Evolutionary conservation across 2,329 filamentous ascomycete species (phyloP).

Genomic region (Teratosphaeriaceae sp.): DNA sequence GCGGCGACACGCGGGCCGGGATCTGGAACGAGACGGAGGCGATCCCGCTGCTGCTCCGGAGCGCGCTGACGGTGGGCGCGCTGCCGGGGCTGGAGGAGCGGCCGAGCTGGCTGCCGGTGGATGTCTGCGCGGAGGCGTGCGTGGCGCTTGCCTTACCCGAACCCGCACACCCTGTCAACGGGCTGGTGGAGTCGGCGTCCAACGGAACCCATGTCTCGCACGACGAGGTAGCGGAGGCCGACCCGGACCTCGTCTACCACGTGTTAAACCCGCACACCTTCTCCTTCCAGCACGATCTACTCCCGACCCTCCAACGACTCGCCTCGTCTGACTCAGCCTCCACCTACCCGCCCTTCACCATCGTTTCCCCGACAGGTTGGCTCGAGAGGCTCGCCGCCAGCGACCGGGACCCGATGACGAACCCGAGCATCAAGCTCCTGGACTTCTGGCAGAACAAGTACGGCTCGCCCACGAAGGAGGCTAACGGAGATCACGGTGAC

Average conservation of each 20-base stretch:
- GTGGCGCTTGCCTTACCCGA: constrained; percentile 21
- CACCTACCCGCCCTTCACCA: constrained; percentile 15
- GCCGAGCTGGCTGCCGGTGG: constrained; percentile 40
- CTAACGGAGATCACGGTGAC: not conserved
- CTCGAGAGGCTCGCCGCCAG: constrained; percentile 15
- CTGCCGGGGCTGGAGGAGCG: constrained; percentile 34
- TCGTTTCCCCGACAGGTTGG: constrained; percentile 19
- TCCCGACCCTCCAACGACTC: constrained; percentile 12
- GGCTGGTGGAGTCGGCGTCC: too few relatives aligned
- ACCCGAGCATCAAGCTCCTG: constrained; percentile 27
- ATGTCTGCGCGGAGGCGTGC: constrained; percentile 34
- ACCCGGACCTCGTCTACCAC: constrained; percentile 20
- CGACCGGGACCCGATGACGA: constrained; percentile 22
- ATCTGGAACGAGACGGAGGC: constrained; percentile 39
- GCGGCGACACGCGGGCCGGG: constrained; percentile 16
- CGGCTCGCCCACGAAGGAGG: constrained; percentile 7
- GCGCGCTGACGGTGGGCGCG: constrained; percentile 30
- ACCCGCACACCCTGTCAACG: not conserved
- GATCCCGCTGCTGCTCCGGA: constrained; percentile 37
- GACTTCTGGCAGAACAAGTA: constrained; percentile 29
- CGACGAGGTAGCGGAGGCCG: constrained; percentile 1
- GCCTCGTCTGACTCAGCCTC: not conserved
- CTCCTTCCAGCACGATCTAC: constrained; percentile 18
- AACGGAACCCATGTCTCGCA: not conserved
- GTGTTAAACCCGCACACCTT: constrained; percentile 22